These are phyloP conservation scores for Perkinsus marinus DNA, from an alignment of 169 alveolate species.

Conservation along the genomic window DNA sequence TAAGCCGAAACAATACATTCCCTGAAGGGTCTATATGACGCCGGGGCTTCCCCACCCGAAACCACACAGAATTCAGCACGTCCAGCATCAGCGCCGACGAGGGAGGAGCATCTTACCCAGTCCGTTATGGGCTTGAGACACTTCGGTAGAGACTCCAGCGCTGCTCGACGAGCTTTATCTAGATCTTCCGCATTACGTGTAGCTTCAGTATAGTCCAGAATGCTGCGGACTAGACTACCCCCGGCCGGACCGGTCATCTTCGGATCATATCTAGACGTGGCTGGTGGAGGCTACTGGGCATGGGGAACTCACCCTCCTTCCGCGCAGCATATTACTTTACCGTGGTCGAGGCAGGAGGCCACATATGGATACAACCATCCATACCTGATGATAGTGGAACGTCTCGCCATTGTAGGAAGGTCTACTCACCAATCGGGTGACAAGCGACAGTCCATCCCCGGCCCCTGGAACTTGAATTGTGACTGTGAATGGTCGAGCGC, in stretches of 20 bases:
- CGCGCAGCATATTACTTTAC: not conserved
- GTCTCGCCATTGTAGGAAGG: not conserved
- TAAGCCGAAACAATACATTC: too few species aligned
- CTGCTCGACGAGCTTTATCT: not conserved
- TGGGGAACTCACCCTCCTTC: not conserved
- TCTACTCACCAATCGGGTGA: not conserved
- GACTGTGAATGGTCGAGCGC: not conserved
- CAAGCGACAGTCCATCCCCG: not conserved
- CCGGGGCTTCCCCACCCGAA: too few species aligned
- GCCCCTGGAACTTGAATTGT: not conserved
- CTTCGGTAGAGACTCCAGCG: not conserved
- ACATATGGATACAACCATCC: not conserved
- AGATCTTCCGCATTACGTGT: not conserved
- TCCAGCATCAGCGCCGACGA: too few species aligned
- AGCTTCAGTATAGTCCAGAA: not conserved
- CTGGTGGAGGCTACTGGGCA: not conserved
- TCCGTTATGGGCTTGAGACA: not conserved
- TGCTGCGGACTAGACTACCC: not conserved
- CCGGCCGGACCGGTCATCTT: not conserved
- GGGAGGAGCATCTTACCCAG: not conserved
- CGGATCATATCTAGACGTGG: not conserved
- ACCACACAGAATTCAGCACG: too few species aligned
- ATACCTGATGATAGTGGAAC: not conserved
- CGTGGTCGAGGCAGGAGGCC: not conserved
- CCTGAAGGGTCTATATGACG: too few species aligned